phyloP scores from a whole-genome alignment of 2,329 filamentous ascomycete species.

The Clarireedia homoeocarpa region DNA sequence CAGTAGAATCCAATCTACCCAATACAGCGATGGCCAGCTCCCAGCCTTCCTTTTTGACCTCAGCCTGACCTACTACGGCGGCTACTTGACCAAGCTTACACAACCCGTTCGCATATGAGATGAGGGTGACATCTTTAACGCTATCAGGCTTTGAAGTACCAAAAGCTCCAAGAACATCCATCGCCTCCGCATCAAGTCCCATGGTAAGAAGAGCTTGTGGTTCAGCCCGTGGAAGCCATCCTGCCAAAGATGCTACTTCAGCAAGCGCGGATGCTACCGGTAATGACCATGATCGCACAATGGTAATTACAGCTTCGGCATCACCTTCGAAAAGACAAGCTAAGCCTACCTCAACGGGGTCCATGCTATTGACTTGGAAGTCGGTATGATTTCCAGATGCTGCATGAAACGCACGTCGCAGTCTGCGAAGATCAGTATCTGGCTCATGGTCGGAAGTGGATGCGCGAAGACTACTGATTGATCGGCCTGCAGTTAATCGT shows the following conservation, averaged over 20 bases:
- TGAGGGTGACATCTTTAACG: slow-evolving; percentile 72
- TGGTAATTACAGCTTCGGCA: slow-evolving; percentile 63
- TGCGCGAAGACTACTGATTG: slow-evolving; percentile 21
- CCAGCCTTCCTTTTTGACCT: slow-evolving; percentile 63
- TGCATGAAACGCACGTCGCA: slow-evolving; percentile 60
- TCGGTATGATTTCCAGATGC: slow-evolving; percentile 59
- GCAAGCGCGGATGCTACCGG: slow-evolving; percentile 70
- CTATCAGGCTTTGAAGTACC: slow-evolving; percentile 52
- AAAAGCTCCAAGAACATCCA: slow-evolving; percentile 68
- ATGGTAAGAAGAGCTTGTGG: slow-evolving; percentile 47
- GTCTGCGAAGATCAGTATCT: slow-evolving; percentile 64
- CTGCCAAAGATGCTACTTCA: slow-evolving; percentile 75
- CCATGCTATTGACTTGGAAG: slow-evolving; percentile 69
- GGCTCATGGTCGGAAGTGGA: slow-evolving; percentile 37
- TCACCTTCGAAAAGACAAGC: slow-evolving; percentile 80
- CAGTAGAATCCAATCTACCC: slow-evolving; percentile 68
- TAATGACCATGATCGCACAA: slow-evolving; percentile 74
- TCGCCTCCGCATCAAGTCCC: slow-evolving; percentile 68
- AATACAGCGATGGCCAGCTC: slow-evolving; percentile 79
- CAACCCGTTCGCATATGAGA: slow-evolving; percentile 65
- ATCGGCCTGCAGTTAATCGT: slow-evolving; percentile 22
- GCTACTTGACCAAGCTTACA: slow-evolving; percentile 40
- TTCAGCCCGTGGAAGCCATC: slow-evolving; percentile 65
- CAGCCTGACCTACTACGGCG: slow-evolving; percentile 19
- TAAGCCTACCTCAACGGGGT: slow-evolving; percentile 71